Evolutionary conservation across 2,329 filamentous ascomycete species (phyloP), one percentile per base, ranked within the genome.

Genomic region (Diaporthe citrichinensis): DNA sequence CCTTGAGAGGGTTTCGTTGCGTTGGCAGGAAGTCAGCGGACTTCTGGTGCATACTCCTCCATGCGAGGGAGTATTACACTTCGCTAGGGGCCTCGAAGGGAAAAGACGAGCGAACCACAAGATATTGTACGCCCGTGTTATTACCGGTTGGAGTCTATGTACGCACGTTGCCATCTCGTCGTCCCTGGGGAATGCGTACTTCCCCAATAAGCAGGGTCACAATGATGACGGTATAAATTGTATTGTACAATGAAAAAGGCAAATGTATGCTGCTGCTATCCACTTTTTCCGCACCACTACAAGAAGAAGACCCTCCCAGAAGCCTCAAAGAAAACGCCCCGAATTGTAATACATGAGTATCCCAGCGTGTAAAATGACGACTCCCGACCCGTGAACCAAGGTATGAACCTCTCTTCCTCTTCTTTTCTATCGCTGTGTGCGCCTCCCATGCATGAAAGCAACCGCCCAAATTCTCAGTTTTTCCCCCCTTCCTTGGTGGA

Each of bases 401-500:
- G 71, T 46, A 53, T 65, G 58, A 61, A 59, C 58, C 49, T 62
- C 28, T 59, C 20, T 71, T 31, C 44, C 39, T 41, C 17, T 23
- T 51, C 25, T 51, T 62, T 28, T 72, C 49, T 57, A 72, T 68
- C 72, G 72, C 67, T 72, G 39, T 61, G 25, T 76, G 44, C 75
- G 75, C 75, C 68, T 46, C 41, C 67, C 72, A 76, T 76, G 72
- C 72, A 72, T 31, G 28, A 57, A 57, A 74, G 6, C 41, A 44
- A 72, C 53, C 53, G 15, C 34, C 34, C 28, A n/a, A 34, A 4
- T 44, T 46, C 25, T 44, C n/a, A 44, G 28, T 62, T 44, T 12
- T 39, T 31, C 5, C n/a, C n/a, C n/a, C n/a, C 5, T 31, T 5
- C 31, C 59, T n/a, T 55, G 14, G 20, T 34, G 36, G 6, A 31